Evolutionary conservation across 768 basidiomycete species (phyloP), one percentile per base, ranked within the genome.

Genomic region (Podaxis pistillaris): DNA sequence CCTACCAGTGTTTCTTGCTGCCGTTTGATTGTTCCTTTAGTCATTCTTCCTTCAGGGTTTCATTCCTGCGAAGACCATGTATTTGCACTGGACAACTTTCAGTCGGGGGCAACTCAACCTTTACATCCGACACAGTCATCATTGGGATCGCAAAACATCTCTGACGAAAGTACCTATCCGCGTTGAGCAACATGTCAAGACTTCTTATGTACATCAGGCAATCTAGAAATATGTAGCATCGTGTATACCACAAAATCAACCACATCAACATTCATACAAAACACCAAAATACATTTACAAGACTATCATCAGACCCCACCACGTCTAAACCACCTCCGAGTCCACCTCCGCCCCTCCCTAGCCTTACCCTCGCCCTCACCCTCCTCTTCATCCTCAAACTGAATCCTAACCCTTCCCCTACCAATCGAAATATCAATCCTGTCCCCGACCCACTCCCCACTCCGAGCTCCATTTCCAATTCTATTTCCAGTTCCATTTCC

Each of bases 381-480:
- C 4, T 53, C 40, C n/a, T 5, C 24, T 22, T 65, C 64, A 44
- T 65, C 64, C 3, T 65, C 64, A 53, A 56, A 65, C 17, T 53
- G 47, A n/a, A 65, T 37, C 56, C 60, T 56, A 8, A 62, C 38
- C 28, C 7, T 65, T 15, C 64, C 64, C 13, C 56, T 62, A 51
- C 59, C 64, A 37, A 65, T 56, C 56, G 49, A 49, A 44, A 65
- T 38, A 28, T 65, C 64, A 37, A 56, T 57, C 58, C 57, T 62
- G 51, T 65, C 64, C 6, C 64, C 64, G 5, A 44, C 11, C 64
- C 64, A 64, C 38, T 64, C 64, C 9, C 30, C 26, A 53, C 52
- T 6, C 6, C 26, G 52, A 28, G 13, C 17, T 13, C n/a, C 36
- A 55, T 19, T 55, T 22, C 12, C 36, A 36, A 15, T 9, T 36